Conservation (phyloP, 2,329 filamentous ascomycete genomes). For the Fusarium sp. region DNA sequence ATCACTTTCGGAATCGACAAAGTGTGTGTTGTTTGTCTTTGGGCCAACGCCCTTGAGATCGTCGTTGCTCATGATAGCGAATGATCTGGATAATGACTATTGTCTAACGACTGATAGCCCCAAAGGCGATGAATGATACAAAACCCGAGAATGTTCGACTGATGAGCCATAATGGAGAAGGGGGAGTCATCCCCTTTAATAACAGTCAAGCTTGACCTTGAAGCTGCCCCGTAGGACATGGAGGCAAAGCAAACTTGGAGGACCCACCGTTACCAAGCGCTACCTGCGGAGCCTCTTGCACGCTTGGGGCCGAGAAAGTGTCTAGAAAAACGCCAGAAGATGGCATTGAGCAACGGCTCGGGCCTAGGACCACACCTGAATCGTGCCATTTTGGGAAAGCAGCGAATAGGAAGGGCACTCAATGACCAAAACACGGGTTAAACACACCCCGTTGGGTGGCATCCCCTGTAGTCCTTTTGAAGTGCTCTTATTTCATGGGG, state of each 20-base stretch:
- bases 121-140: neutral
- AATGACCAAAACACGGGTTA: neutral
- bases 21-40: constrained; percentile 33
- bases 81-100: neutral
- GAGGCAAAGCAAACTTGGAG: constrained; percentile 34
- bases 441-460: neutral
- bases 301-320: constrained; percentile 23
- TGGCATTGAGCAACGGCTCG: constrained; percentile 19
- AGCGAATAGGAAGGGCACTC: constrained; percentile 38
- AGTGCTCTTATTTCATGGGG: neutral
- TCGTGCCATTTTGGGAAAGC: constrained; percentile 37
- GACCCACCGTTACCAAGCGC: constrained; percentile 11
- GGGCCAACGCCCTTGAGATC: constrained; percentile 37
- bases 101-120: neutral
- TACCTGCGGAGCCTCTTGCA: constrained; percentile 20
- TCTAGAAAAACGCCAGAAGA: constrained; percentile 49
- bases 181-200: constrained; percentile 36
- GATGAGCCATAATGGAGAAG: neutral
- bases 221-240: constrained; percentile 8
- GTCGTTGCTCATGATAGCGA: constrained; percentile 44
- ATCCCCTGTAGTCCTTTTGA: constrained; percentile 1
- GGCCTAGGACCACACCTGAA: constrained; percentile 24
- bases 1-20: constrained; percentile 44
- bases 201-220: constrained; percentile 7
- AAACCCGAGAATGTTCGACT: constrained; percentile 14